phyloP scores from a whole-genome alignment of 768 basidiomycete genomes.

The Leccinum rimulosum region DNA sequence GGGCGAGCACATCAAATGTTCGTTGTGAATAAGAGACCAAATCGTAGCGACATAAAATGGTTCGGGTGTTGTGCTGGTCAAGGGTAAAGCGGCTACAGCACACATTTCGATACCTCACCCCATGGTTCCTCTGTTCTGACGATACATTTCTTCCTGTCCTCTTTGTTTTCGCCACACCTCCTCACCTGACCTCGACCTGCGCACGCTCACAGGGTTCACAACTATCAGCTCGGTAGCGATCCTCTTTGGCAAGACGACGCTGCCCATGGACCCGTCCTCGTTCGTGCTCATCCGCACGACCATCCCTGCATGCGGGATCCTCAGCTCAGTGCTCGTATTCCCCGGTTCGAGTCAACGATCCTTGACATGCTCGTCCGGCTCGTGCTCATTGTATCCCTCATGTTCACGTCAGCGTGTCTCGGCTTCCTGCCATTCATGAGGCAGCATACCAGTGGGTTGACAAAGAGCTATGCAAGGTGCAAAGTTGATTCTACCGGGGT shows the following conservation, averaged over 20 bases:
- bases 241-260: constrained; percentile 85
- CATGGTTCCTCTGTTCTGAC: constrained; percentile 94
- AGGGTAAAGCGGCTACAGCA: constrained; percentile 77
- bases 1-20: constrained; percentile 17
- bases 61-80: constrained; percentile 35
- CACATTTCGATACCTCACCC: constrained; percentile 86
- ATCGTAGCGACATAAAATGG: too few relatives aligned
- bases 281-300: constrained; percentile 79
- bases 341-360: constrained; percentile 59
- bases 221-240: constrained; percentile 91
- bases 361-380: constrained; percentile 62
- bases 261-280: constrained; percentile 77
- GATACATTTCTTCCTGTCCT: constrained; percentile 43
- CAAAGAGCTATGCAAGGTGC: constrained; percentile 59
- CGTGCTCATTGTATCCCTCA: constrained; percentile 59
- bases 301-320: constrained; percentile 71
- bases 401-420: constrained; percentile 80
- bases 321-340: constrained; percentile 75
- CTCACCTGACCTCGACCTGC: too few relatives aligned
- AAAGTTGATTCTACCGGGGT: constrained; percentile 80
- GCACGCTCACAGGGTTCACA: constrained; percentile 61
- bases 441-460: constrained; percentile 67
- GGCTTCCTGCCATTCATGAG: constrained; percentile 65
- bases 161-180: neutral
- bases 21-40: constrained; percentile 32